Evolutionary conservation across 2,329 filamentous ascomycete genomes (phyloP).

Genomic region (Pleoardoris graminearum): DNA sequence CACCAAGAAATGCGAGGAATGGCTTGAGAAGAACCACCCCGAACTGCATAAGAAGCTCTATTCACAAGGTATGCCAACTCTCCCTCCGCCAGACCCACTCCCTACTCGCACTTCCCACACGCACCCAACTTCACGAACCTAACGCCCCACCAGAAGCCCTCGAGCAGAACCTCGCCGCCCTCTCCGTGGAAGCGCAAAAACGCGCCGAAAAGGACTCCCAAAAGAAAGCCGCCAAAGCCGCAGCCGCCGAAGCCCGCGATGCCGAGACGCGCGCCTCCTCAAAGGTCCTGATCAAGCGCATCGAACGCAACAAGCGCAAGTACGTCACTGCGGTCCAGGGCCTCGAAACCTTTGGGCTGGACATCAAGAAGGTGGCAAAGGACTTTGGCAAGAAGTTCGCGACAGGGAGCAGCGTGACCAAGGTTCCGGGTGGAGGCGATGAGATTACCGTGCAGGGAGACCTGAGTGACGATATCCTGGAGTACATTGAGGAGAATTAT

Average conservation of each 20-base stretch:
- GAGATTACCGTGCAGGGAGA: constrained; percentile 98
- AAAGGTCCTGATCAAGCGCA: constrained; percentile 89
- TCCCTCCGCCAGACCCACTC: background rate
- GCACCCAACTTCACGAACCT: background rate
- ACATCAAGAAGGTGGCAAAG: constrained; percentile 94
- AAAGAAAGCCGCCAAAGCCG: constrained; percentile 95
- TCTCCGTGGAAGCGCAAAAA: constrained; percentile 90
- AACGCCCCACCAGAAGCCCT: constrained; percentile 58
- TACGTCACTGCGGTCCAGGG: constrained; percentile 92
- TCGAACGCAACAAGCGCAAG: constrained; percentile 98
- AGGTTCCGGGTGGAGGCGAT: constrained; percentile 81
- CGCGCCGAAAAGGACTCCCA: constrained; percentile 93
- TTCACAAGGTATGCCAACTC: constrained; percentile 70
- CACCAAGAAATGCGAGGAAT: constrained; percentile 95
- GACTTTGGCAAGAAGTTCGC: constrained; percentile 99
- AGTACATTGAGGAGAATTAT: constrained; percentile 88
- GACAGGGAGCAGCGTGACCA: constrained; percentile 89
- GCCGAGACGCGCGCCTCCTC: constrained; percentile 80
- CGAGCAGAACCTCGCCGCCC: constrained; percentile 78
- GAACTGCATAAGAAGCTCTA: constrained; percentile 79
- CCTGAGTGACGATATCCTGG: constrained; percentile 89
- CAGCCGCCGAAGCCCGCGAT: constrained; percentile 80
- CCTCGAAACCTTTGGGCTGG: constrained; percentile 85
- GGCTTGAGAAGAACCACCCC: constrained; percentile 77
- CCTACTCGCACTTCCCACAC: background rate